Evolutionary conservation across 2,329 filamentous ascomycete genomes (phyloP), one percentile per base, ranked within the genome.

Genomic region (Sphaerulina musiva): DNA sequence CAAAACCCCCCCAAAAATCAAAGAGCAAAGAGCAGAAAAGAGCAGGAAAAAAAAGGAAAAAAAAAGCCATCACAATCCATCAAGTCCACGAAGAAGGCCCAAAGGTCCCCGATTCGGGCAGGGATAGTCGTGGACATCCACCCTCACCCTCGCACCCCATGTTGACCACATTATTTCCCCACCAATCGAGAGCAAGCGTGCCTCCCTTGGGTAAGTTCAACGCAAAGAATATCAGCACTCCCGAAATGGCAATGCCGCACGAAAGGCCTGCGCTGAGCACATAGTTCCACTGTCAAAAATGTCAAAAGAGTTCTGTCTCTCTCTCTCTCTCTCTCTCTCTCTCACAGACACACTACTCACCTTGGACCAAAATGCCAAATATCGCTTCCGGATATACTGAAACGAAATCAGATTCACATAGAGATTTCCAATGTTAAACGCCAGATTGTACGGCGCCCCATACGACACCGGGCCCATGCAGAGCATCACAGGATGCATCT

Each of bases 341-440:
- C 20, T 1, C 14, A 17, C 14, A 17, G 1, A 17, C 14, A 17
- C 14, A 17, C 14, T 17, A 53, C 51, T 48, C 6, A 53, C 51
- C 51, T 53, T 53, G 2, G 51, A 53, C 51, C 51, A 53, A 17
- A 53, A 53, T 10, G 51, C 51, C 17, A 53, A 45, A 43, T 53
- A 53, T 23, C 51, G 39, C 20, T 48, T 53, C 29, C 51, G 12
- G 36, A 53, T 42, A 38, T 53, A 53, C 39, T 48, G 38, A 7
- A 53, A 53, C 14, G 51, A 53, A 12, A 53, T 9, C n/a, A 53
- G 39, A 29, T 53, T 53, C 11, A 53, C 45, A 36, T 53, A 53
- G 0, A 53, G 29, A 38, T 53, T 48, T 8, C 32, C 23, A 8
- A 53, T 26, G 26, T 53, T 26, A 12, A 53, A 53, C 10, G 51